These are phyloP conservation scores for Fusarium paranaense DNA, from an alignment of 2,329 filamentous ascomycete genomes.

Conservation along the genomic window DNA sequence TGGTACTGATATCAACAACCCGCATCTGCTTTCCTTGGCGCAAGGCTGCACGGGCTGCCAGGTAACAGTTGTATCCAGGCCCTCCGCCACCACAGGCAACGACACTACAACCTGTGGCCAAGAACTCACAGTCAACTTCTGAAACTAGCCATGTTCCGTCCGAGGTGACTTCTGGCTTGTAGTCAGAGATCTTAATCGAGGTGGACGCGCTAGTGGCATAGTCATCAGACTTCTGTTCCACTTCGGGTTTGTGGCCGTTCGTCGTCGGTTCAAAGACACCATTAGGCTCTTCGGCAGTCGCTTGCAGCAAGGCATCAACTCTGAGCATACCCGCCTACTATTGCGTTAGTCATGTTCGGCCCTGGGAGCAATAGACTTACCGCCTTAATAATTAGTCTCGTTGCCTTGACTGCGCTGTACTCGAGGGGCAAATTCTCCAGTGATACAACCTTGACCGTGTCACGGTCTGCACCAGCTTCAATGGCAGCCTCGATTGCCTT, in stretches of 20 bases:
- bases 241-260: not conserved
- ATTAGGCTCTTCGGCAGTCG: not conserved
- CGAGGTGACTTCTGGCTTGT: not conserved
- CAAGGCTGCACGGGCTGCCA: not conserved
- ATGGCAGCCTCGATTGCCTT: not conserved
- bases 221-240: not conserved
- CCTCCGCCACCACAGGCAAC: not conserved
- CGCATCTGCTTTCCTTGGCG: not conserved
- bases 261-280: not conserved
- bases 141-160: not conserved
- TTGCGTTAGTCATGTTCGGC: not conserved
- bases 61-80: not conserved
- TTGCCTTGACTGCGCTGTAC: not conserved
- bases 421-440: not conserved
- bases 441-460: not conserved
- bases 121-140: slow-evolving; percentile 1
- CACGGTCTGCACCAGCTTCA: not conserved
- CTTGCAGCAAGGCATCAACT: not conserved
- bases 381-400: not conserved
- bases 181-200: not conserved
- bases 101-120: slow-evolving; percentile 1
- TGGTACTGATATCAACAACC: not conserved
- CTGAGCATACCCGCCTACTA: not conserved
- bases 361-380: not conserved
- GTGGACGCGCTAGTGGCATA: not conserved